Evolutionary conservation across 192 early-diverging fungal genomes (phyloP), one percentile per base, ranked within the genome.

Genomic region (Rhizoclosmatium globosum): DNA sequence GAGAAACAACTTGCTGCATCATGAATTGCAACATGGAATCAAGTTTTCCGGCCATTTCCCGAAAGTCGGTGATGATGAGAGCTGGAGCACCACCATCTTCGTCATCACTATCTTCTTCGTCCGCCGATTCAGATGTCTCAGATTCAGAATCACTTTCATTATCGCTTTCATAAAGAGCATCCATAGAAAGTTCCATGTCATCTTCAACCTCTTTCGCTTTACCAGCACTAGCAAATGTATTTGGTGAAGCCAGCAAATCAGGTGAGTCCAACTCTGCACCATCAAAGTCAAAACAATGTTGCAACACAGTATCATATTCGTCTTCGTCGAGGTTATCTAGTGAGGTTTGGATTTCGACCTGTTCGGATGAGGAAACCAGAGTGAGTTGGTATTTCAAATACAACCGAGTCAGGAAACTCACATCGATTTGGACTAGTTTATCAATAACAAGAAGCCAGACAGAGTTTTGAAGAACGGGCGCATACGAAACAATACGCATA

Each of bases 301-400:
- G 67, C 48, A 84, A 80, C 9, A 87, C 83, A 1, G 82, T 68
- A n/a, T 82, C 83, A 60, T 83, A 86, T 68, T 43, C 75, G 21
- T 81, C 84, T 59, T 94, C 92, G 23, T 94, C 92, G 43, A 94
- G 76, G 21, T 98, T 95, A 48, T 97, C 95, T 41, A 97, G 70
- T 64, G 94, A 94, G 2, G 93, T 89, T 77, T 98, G 97, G 68
- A 98, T 94, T 71, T 96, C 96, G 13, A 91, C 87, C 93, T 94
- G 44, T 53, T 53, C 31, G 31, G 31, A 31, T 31, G 31, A 31
- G 31, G 31, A 31, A 31, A 31, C 31, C 53, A 56, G 19, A n/a
- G 53, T 15, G 19, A 56, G 19, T 56, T 0, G 53, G 53, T 31
- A 41, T 23, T 23, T n/a, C n/a, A 42, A 38, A 44, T 23, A 59